These are phyloP conservation scores for Metschnikowia dekortorum DNA, from an alignment of 805 yeast species.

Conservation along the genomic window DNA sequence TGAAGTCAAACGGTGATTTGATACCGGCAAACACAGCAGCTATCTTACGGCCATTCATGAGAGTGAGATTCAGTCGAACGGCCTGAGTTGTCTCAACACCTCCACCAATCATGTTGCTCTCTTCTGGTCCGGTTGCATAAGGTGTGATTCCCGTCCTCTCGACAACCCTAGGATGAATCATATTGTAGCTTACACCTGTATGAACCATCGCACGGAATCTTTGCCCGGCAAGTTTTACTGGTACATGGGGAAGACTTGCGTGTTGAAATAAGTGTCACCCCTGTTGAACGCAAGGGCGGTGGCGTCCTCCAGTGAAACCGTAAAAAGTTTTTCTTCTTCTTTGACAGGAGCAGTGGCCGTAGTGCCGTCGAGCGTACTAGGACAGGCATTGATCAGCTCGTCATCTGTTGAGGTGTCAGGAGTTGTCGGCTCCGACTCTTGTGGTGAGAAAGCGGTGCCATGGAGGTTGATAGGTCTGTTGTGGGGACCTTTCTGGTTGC, in stretches of 20 bases:
- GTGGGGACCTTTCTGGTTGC: neutral
- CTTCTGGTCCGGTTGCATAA: neutral
- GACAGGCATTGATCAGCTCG: too few relatives aligned
- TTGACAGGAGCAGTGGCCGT: neutral
- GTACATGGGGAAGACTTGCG: neutral
- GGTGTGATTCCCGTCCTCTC: neutral
- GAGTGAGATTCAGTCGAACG: neutral
- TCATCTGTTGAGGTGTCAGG: too few relatives aligned
- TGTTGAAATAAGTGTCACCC: neutral
- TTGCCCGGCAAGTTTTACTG: neutral
- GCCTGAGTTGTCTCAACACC: too few relatives aligned
- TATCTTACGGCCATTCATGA: neutral
- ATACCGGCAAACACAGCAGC: neutral
- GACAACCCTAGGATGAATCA: neutral
- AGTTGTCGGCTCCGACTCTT: too few relatives aligned
- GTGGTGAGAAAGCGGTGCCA: too few relatives aligned
- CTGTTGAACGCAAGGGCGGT: neutral
- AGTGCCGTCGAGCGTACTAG: neutral
- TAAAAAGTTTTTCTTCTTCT: neutral
- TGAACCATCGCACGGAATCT: neutral
- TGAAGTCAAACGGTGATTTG: neutral
- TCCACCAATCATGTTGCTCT: too few relatives aligned
- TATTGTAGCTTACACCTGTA: neutral
- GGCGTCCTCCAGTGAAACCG: neutral
- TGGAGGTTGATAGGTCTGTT: neutral